These are phyloP conservation scores for Aspergillus nanangensis DNA, from an alignment of 495 filamentous ascomycete species.

Conservation along the genomic window DNA sequence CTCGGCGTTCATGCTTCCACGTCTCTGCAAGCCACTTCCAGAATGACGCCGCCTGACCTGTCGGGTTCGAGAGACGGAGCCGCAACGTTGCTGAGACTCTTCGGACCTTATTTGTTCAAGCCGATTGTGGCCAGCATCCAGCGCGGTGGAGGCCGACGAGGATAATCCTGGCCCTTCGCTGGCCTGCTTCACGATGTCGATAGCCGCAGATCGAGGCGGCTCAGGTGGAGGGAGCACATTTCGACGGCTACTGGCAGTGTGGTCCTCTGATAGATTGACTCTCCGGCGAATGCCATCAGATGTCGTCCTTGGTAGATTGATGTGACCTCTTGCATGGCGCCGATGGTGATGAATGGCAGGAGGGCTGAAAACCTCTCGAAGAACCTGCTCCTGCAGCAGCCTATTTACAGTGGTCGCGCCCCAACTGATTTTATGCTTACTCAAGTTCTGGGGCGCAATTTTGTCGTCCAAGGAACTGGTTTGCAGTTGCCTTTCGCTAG, in stretches of 20 bases:
- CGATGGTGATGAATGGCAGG: slow-evolving; percentile 68
- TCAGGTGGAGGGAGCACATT: slow-evolving; percentile 9
- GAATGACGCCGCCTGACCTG: slow-evolving; percentile 64
- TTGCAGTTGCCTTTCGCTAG: background rate
- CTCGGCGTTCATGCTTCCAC: slow-evolving; percentile 54
- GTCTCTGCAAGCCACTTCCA: slow-evolving; percentile 70
- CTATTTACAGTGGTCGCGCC: slow-evolving; percentile 94
- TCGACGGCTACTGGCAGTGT: slow-evolving; percentile 20
- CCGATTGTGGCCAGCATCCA: slow-evolving; percentile 31
- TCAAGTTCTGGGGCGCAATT: slow-evolving; percentile 2
- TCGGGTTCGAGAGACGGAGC: slow-evolving; percentile 27
- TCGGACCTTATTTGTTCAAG: slow-evolving; percentile 29
- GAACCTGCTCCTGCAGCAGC: slow-evolving; percentile 82
- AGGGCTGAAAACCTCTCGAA: slow-evolving; percentile 89
- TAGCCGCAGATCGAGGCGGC: slow-evolving; percentile 19
- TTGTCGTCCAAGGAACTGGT: slow-evolving; percentile 6
- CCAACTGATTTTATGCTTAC: slow-evolving; percentile 63
- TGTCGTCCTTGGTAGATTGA: slow-evolving; percentile 44
- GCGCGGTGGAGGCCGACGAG: slow-evolving; percentile 41
- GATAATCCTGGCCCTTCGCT: slow-evolving; percentile 29
- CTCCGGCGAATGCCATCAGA: slow-evolving; percentile 31
- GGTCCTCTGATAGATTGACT: slow-evolving; percentile 31
- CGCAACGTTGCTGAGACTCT: slow-evolving; percentile 26
- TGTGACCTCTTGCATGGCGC: slow-evolving; percentile 58
- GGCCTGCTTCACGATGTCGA: slow-evolving; percentile 24